These are phyloP conservation scores for Ophiosphaerella herpotricha DNA, from an alignment of 2,329 filamentous ascomycete genomes.

Conservation along the genomic window DNA sequence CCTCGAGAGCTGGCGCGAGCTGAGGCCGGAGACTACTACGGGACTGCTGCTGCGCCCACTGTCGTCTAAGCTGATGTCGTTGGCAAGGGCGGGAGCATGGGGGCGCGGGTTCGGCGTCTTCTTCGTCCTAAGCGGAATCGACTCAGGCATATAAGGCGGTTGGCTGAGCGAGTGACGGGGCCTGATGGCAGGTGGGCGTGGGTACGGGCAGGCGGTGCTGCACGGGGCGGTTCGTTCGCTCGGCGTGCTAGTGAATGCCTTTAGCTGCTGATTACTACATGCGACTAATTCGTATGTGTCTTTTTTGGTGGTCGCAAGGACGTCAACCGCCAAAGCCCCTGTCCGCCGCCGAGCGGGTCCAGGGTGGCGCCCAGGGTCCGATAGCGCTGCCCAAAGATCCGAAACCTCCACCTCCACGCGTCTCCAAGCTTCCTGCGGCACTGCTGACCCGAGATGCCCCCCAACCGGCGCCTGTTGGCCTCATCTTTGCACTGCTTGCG, in stretches of 20 bases:
- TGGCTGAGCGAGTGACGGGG: constrained; percentile 19
- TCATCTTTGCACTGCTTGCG: background rate
- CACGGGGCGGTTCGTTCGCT: constrained; percentile 13
- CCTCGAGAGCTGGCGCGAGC: constrained; percentile 28
- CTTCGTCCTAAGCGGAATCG: constrained; percentile 41
- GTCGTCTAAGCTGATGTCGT: constrained; percentile 18
- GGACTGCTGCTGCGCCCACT: constrained; percentile 22
- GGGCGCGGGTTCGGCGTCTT: constrained; percentile 13
- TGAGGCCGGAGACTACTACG: constrained; percentile 23
- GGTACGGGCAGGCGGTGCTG: constrained; percentile 9
- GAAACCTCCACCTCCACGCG: constrained; percentile 6
- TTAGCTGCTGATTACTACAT: background rate
- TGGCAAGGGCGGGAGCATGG: constrained; percentile 13
- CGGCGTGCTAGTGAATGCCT: constrained; percentile 2
- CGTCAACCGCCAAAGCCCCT: background rate
- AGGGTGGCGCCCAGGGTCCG: constrained; percentile 1
- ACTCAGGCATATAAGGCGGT: constrained; percentile 45
- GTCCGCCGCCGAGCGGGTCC: background rate
- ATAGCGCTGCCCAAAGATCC: constrained; percentile 1
- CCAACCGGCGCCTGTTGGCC: too few relatives aligned
- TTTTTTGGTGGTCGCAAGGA: background rate
- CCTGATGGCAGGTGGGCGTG: constrained; percentile 9
- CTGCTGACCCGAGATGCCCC: too few relatives aligned
- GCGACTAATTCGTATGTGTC: background rate
- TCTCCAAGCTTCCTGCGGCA: background rate